phyloP scores from a whole-genome alignment of 2,329 filamentous ascomycete species.

The Gnomoniopsis sp. region DNA sequence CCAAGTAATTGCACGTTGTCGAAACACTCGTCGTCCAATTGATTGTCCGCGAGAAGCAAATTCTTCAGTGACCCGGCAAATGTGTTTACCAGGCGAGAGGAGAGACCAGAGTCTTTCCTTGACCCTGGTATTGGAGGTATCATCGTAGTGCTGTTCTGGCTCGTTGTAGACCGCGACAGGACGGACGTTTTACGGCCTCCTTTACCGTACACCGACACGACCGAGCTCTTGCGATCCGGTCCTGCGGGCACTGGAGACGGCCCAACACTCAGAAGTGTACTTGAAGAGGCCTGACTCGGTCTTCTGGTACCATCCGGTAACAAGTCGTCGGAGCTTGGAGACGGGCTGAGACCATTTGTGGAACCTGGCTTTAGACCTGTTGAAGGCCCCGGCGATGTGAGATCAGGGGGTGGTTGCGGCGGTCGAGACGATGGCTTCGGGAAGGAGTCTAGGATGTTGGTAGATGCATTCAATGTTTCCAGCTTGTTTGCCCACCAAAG shows the following conservation, averaged over 20 bases:
- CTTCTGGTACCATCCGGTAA: slow-evolving; percentile 57
- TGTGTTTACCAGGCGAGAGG: slow-evolving; percentile 74
- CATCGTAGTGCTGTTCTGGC: slow-evolving; percentile 38
- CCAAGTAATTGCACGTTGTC: slow-evolving; percentile 80
- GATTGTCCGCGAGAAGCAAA: slow-evolving; percentile 88
- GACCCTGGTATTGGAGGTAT: slow-evolving; percentile 49
- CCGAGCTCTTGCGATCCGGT: slow-evolving; percentile 73
- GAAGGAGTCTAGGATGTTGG: slow-evolving; percentile 87
- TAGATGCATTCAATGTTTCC: slow-evolving; percentile 91
- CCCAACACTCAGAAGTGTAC: slow-evolving; percentile 70
- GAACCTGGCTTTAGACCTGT: slow-evolving; percentile 33
- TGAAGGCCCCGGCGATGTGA: slow-evolving; percentile 24
- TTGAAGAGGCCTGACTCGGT: slow-evolving; percentile 83
- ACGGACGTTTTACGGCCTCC: slow-evolving; percentile 83
- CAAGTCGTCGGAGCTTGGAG: slow-evolving; percentile 76
- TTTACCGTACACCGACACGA: slow-evolving; percentile 76
- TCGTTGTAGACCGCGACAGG: slow-evolving; percentile 60
- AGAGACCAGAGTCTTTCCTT: slow-evolving; percentile 87
- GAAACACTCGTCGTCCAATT: slow-evolving; percentile 91
- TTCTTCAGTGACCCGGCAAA: slow-evolving; percentile 84
- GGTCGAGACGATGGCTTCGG: slow-evolving; percentile 78
- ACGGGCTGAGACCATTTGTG: slow-evolving; percentile 46
- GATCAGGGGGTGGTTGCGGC: slow-evolving; percentile 57
- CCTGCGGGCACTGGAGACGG: slow-evolving; percentile 63
- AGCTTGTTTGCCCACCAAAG: slow-evolving; percentile 94